phyloP scores from a whole-genome alignment of 2,329 filamentous ascomycete genomes.

The Xylariaceae sp. region DNA sequence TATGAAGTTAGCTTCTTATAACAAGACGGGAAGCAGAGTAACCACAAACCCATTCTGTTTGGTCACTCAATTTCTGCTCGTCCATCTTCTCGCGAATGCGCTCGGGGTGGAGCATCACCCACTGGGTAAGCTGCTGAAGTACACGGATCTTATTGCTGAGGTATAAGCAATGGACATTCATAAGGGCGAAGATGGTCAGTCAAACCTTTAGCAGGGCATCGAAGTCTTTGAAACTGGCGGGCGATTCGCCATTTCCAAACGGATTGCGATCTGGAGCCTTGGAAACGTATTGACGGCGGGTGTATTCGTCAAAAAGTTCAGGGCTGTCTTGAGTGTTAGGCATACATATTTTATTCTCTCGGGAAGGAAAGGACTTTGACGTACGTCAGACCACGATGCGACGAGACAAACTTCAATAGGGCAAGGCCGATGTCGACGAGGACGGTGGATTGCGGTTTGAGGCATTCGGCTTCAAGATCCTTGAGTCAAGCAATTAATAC shows the following conservation, averaged over 20 bases:
- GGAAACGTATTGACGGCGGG: conserved; percentile 78
- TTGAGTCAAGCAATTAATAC: conserved; percentile 34
- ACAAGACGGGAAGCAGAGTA: conserved; percentile 20
- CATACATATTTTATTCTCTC: conserved; percentile 6
- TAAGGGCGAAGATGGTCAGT: background rate
- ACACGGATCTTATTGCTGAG: conserved; percentile 54
- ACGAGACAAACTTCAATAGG: conserved; percentile 87
- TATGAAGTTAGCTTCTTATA: conserved; percentile 31
- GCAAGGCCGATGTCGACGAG: conserved; percentile 78
- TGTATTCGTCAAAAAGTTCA: conserved; percentile 90
- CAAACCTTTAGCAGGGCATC: conserved; percentile 72
- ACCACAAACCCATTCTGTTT: conserved; percentile 73
- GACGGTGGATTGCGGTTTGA: conserved; percentile 70
- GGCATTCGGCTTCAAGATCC: conserved; percentile 84
- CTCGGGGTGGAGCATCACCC: conserved; percentile 83
- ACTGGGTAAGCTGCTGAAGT: conserved; percentile 82
- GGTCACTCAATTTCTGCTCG: conserved; percentile 73
- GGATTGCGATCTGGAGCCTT: conserved; percentile 77
- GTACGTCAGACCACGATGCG: conserved; percentile 86
- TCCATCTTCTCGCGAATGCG: conserved; percentile 81
- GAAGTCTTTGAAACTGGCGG: conserved; percentile 72
- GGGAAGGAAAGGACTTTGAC: conserved; percentile 34
- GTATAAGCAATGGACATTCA: conserved; percentile 3
- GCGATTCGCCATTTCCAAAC: conserved; percentile 71
- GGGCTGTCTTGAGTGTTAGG: conserved; percentile 46